Base-by-base conservation (phyloP, 2,329 filamentous ascomycete species). In the Microdochium paspali region DNA sequence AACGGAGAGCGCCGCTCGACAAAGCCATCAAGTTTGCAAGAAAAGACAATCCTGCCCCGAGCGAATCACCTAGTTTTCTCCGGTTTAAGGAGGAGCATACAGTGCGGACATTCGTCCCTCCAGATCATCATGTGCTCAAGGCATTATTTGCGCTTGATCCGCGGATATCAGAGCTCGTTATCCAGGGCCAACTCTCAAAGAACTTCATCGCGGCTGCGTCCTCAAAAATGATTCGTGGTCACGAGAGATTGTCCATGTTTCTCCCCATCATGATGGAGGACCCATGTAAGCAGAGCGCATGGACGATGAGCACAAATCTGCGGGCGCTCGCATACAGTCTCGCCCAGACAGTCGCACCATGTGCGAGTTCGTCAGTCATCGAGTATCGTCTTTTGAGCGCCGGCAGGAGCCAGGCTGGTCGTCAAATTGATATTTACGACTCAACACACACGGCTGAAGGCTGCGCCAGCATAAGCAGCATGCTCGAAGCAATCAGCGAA, bases 251-350 rank as follows among this genome's bases (percentile, higher is more conserved):
- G 9, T 55, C 60, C 1, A 64, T 70, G 49, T 72, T 68, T 46
- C 52, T 69, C 2, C 70, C 69, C 2, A 56, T 66, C 15, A 56
- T 73, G 18, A 54, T 71, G 10, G 69, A 72, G 49, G 63, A 61
- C 31, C 64, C 64, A 30, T 50, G 58, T 1, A 60, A 56, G 10
- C 62, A 59, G 44, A 71, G 64, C 47, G 61, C 65, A 0, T 73
- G 70, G 70, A 58, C 63, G 20, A 51, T 56, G 24, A 71, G 68
- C 49, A 61, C 58, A 4, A 44, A 51, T 0, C 49, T 66, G 21
- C 63, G 70, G 12, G 53, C 63, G 21, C 51, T 67, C 13, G 66
- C 66, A 5, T 72, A 70, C 46, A 57, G 61, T 9, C 46, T 68
- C 10, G 47, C 67, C 18, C 62, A 62, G 47, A 30, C 44, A 6